These are phyloP conservation scores for Termitomyces sp. DNA, from an alignment of 768 basidiomycete genomes.

Conservation along the genomic window DNA sequence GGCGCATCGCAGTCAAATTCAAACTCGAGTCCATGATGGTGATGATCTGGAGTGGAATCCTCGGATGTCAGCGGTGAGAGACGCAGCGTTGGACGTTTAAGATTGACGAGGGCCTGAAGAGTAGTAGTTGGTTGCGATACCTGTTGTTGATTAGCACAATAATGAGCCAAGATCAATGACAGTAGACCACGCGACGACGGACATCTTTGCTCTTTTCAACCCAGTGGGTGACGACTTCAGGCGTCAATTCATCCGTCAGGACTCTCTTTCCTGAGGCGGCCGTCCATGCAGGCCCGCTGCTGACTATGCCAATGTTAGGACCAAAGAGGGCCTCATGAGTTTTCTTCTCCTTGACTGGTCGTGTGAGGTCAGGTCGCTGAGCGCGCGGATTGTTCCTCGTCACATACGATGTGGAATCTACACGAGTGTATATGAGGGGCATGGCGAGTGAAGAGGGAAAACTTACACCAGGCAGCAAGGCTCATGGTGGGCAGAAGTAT, in stretches of 20 bases:
- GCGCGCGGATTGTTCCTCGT: neutral
- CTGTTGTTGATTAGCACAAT: slow-evolving; percentile 27
- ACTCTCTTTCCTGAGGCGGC: slow-evolving; percentile 55
- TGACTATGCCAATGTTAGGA: slow-evolving; percentile 79
- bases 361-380: neutral
- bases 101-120: slow-evolving; percentile 89
- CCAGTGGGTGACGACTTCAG: slow-evolving; percentile 79
- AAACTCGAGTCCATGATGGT: slow-evolving; percentile 81
- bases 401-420: neutral
- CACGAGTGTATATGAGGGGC: neutral
- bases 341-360: slow-evolving; percentile 42
- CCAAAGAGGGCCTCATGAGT: slow-evolving; percentile 84
- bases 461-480: slow-evolving; percentile 32
- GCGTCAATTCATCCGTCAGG: slow-evolving; percentile 66
- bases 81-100: slow-evolving; percentile 84
- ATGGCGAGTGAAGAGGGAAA: neutral
- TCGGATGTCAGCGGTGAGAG: slow-evolving; percentile 61
- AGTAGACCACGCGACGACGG: slow-evolving; percentile 16
- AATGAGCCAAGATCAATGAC: neutral
- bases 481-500: slow-evolving; percentile 12
- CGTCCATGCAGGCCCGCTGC: slow-evolving; percentile 68
- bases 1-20: slow-evolving; percentile 90
- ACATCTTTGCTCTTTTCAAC: slow-evolving; percentile 87
- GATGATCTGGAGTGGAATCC: slow-evolving; percentile 33
- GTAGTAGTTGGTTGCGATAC: slow-evolving; percentile 84